Conservation (phyloP, 192 early-diverging fungal genomes). For the Geranomyces michiganensis region DNA sequence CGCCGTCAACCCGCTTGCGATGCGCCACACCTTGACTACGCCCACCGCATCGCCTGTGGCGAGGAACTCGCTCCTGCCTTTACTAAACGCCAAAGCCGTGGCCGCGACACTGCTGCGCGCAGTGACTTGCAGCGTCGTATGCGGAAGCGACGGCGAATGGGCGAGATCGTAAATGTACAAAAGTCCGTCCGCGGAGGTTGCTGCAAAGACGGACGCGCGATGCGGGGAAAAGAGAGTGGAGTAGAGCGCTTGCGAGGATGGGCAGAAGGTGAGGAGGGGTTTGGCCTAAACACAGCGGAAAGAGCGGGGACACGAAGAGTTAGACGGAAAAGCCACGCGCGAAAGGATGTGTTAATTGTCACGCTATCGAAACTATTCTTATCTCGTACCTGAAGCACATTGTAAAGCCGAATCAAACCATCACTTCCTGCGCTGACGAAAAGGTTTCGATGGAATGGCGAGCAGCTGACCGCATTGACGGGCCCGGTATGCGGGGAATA, state of each 20-base stretch:
- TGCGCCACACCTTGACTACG: constrained; percentile 29
- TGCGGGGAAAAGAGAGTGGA: constrained; percentile 44
- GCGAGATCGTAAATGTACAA: constrained; percentile 52
- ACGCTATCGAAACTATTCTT: background rate
- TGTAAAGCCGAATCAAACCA: constrained; percentile 43
- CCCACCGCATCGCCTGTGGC: constrained; percentile 31
- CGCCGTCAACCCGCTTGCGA: constrained; percentile 16
- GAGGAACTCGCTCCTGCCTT: constrained; percentile 4
- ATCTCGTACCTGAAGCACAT: constrained; percentile 36
- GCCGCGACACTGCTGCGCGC: constrained; percentile 10
- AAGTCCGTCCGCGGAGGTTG: constrained; percentile 31
- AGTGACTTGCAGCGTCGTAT: constrained; percentile 17
- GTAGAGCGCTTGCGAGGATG: constrained; percentile 33
- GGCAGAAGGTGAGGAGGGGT: constrained; percentile 45
- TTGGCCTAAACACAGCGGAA: constrained; percentile 12
- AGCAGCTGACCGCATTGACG: constrained; percentile 41
- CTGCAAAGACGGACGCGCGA: constrained; percentile 46
- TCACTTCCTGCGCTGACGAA: constrained; percentile 48
- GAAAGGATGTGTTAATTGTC: background rate
- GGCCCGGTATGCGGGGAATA: constrained; percentile 48
- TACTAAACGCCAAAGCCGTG: constrained; percentile 31
- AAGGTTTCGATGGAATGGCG: constrained; percentile 50
- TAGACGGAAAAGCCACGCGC: too few relatives aligned
- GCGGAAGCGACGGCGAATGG: constrained; percentile 21
- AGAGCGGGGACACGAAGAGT: background rate